Conservation (phyloP, 2,329 filamentous ascomycete genomes). For the Plenodomus biglobosus region DNA sequence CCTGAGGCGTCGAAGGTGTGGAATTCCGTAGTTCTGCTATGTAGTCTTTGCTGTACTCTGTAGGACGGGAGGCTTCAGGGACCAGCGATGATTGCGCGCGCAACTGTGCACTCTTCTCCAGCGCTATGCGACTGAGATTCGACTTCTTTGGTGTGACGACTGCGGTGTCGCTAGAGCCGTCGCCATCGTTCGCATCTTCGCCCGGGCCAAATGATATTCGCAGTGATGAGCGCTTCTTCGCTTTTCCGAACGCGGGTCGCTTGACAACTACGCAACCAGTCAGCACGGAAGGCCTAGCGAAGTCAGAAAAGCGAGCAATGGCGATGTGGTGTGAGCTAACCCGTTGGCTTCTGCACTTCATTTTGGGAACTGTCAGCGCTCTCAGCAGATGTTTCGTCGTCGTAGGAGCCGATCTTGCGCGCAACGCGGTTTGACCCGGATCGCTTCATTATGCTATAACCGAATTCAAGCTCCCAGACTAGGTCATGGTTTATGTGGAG, state of each 20-base stretch:
- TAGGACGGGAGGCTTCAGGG: constrained; percentile 53
- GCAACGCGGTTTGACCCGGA: constrained; percentile 65
- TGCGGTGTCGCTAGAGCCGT: constrained; percentile 52
- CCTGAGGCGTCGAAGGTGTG: constrained; percentile 78
- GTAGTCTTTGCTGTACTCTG: constrained; percentile 81
- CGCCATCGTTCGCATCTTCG: constrained; percentile 55
- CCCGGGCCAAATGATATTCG: constrained; percentile 75
- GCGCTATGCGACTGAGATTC: constrained; percentile 62
- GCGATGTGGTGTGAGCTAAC: constrained; percentile 42
- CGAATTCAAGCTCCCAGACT: not conserved
- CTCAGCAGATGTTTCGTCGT: constrained; percentile 51
- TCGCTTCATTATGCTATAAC: constrained; percentile 53
- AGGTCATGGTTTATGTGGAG: not conserved
- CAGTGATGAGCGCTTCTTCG: constrained; percentile 71
- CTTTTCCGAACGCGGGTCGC: constrained; percentile 54
- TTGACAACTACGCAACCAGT: constrained; percentile 54
- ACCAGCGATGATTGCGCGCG: constrained; percentile 54
- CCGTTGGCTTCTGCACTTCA: constrained; percentile 39
- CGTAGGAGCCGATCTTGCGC: constrained; percentile 74
- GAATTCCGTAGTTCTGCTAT: constrained; percentile 82
- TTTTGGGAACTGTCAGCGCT: constrained; percentile 34
- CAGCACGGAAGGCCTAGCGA: constrained; percentile 47
- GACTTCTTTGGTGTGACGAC: constrained; percentile 64
- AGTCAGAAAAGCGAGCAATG: constrained; percentile 32
- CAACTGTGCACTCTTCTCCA: constrained; percentile 68